A percentile compares a stretch with the other conserved stretches of the same genome.
These are phyloP conservation scores for Populus euphratica DNA, from an alignment of 345 rosid genomes.

Conservation along the genomic window DNA sequence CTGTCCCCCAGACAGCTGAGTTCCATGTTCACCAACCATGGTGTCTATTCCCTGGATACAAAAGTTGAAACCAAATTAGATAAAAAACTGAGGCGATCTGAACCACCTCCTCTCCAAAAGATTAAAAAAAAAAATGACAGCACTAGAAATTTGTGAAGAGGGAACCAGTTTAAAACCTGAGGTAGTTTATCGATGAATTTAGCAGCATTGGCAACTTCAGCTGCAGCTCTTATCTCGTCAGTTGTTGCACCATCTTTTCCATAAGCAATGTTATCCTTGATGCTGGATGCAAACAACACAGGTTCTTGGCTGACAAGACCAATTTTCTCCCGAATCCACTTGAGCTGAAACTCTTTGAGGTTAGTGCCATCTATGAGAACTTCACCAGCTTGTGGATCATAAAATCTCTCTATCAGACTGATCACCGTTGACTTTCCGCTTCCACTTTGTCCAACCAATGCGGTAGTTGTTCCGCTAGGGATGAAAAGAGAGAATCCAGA, in stretches of 20 bases:
- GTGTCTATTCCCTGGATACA: constrained; percentile 15
- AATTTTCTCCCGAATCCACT: constrained; percentile 44
- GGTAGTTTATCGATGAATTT: constrained; percentile 29
- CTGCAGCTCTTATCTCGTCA: constrained; percentile 39
- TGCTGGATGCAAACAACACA: constrained; percentile 38
- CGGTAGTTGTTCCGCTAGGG: constrained; percentile 34
- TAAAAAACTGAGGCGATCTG: neutral
- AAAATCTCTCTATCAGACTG: constrained; percentile 38
- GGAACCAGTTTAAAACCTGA: constrained; percentile 2
- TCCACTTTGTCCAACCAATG: constrained; percentile 58
- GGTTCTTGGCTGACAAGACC: constrained; percentile 58
- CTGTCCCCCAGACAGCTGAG: constrained; percentile 44
- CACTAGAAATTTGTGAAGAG: neutral
- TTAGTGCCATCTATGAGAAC: constrained; percentile 41
- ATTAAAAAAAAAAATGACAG: neutral
- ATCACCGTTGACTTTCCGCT: constrained; percentile 51
- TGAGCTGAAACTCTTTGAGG: constrained; percentile 42
- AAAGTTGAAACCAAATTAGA: neutral
- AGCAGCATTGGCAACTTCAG: constrained; percentile 34
- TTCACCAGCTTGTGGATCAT: constrained; percentile 47
- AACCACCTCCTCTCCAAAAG: neutral
- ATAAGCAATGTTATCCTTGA: constrained; percentile 45
- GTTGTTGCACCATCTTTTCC: constrained; percentile 29
- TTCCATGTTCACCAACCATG: constrained; percentile 20
- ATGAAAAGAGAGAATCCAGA: constrained; percentile 44